Base-by-base conservation (phyloP, 139 green algal genomes). In the Klebsormidium nitens region DNA sequence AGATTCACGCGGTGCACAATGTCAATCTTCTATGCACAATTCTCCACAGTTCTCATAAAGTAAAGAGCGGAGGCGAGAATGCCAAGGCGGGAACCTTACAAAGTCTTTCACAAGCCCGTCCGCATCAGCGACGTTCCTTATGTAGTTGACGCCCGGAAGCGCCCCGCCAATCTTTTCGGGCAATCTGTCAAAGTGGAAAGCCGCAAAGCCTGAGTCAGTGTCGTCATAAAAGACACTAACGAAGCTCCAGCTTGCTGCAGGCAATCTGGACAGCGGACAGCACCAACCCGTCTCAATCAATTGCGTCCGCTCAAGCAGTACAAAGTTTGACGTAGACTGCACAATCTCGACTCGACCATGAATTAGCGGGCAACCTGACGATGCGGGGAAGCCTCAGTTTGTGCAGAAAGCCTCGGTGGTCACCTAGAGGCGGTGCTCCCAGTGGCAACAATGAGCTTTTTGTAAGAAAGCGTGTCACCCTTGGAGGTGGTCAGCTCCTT, bases 391-490 rank as follows among this genome's bases (percentile, higher is more conserved):
- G n/a, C n/a, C n/a, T n/a, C n/a, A n/a, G n/a, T n/a, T n/a, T n/a
- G n/a, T n/a, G n/a, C n/a, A n/a, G n/a, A n/a, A n/a, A n/a, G n/a
- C n/a, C n/a, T n/a, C n/a, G n/a, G n/a, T n/a, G n/a, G n/a, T n/a
- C n/a, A 67, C 59, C 59, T 67, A 5, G 32, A 48, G 39, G 90
- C 87, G 70, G 81, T 69, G 2, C 86, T 84, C 1, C 90, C 90
- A 8, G 87, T 94, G 32, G 84, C 90, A 34, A 95, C 66, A 26
- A 96, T 84, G 19, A 96, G 82, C 74, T 88, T 87, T 29, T 91
- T 80, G 64, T 87, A 96, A 0, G 26, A 56, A 28, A 95, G 70
- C n/a, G 36, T 59, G 0, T 82, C 79, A 0, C 86, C 91, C 28
- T 17, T 36, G 1, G 69, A 77, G 1, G 86, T 83, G 1, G 71